Evolutionary conservation across 2,329 filamentous ascomycete genomes (phyloP).

Genomic region (Verticillium nonalfalfae): DNA sequence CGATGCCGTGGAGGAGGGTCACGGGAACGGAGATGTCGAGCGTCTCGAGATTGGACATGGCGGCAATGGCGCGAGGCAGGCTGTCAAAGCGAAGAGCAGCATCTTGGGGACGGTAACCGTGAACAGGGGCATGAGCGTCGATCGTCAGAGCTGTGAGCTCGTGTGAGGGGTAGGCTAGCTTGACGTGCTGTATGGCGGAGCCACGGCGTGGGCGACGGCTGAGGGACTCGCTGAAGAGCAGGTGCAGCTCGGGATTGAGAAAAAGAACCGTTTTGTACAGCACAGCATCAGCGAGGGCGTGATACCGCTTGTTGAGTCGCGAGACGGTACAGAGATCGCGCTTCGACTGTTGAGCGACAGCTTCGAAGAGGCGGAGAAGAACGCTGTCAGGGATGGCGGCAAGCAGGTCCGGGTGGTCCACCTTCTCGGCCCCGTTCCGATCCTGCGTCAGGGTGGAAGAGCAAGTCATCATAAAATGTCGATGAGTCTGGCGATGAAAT

Average conservation of each 20-base stretch:
- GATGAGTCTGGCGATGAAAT: background rate
- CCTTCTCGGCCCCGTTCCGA: background rate
- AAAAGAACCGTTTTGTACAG: constrained; percentile 41
- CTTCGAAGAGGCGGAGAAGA: constrained; percentile 31
- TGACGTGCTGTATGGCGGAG: constrained; percentile 37
- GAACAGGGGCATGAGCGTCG: constrained; percentile 22
- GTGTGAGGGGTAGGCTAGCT: constrained; percentile 35
- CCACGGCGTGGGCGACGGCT: constrained; percentile 37
- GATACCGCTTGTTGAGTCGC: constrained; percentile 33
- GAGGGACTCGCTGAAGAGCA: constrained; percentile 41
- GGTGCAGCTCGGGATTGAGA: constrained; percentile 37
- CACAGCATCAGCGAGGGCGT: constrained; percentile 37
- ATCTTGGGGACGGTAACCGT: constrained; percentile 19
- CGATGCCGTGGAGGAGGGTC: constrained; percentile 36
- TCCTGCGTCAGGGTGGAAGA: background rate
- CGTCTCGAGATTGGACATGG: constrained; percentile 42
- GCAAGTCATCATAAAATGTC: background rate
- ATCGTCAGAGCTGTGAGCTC: constrained; percentile 34
- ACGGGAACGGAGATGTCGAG: constrained; percentile 39
- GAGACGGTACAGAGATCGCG: constrained; percentile 36
- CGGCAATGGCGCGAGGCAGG: constrained; percentile 38
- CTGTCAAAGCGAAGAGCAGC: constrained; percentile 28
- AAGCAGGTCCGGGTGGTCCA: constrained; percentile 10
- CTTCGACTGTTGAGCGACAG: constrained; percentile 21
- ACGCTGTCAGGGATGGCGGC: constrained; percentile 30